Evolutionary conservation across 78 protist genomes (phyloP), one percentile per base, ranked within the genome.

Genomic region (Pigoraptor vietnamica): DNA sequence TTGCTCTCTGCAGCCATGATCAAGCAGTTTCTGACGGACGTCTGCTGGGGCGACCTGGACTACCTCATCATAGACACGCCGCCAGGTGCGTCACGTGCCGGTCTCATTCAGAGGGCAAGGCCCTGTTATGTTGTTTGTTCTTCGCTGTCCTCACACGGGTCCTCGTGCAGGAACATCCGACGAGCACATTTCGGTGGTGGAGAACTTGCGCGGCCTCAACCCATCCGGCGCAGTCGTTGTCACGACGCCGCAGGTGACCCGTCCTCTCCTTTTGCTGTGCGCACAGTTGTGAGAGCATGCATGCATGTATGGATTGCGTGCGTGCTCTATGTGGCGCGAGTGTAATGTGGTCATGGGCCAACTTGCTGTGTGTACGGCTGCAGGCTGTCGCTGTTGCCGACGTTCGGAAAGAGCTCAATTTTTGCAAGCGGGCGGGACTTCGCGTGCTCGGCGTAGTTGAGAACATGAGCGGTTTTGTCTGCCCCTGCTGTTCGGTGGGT

Each of bases 381-480:
- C 92, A 98, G 95, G 99, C 98, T 39, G 97, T 99, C 2, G 96
- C 99, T 1, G 91, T 97, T 40, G 81, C 92, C 32, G 99, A 97
- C 92, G 99, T 98, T 23, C 94, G 99, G 37, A 96, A 97, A 81
- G 99, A 99, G 92, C 91, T 99, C 87, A 92, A 89, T 91, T 99
- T 99, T 90, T 99, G 99, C 97, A 38, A 39, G 35, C 97, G 95
- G 35, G 95, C 93, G 23, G 93, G 94, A 36, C 34, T 98, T 1
- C 94, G 92, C 24, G 91, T 99, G 33, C 87, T 99, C n/a, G 99
- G 99, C 87, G 96, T 99, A 0, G 99, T 99, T 0, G 99, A 99
- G 89, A 99, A 99, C 95, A 99, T 99, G 99, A 90, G 95, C 88
- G 99, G 99, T 23, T 99, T 98, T n/a, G 98, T 97, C 81, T 99